Conservation (phyloP, 192 early-diverging fungal genomes). For the Coemansia sp. region DNA sequence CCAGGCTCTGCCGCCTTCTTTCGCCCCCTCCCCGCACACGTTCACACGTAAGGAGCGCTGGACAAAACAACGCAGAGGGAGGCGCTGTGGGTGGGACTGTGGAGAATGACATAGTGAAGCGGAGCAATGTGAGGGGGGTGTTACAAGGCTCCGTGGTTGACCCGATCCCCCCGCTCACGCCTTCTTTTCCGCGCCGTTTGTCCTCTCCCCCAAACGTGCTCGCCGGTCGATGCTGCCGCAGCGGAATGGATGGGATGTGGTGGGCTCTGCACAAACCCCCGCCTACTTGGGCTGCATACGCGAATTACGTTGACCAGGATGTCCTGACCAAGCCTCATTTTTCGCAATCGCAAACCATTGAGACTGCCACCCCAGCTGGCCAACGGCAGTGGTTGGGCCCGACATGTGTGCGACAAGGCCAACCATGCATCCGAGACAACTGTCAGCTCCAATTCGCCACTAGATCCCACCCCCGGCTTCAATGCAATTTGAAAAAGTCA, state of each 20-base stretch:
- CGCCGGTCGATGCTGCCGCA: constrained; percentile 10
- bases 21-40: not conserved
- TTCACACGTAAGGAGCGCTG: constrained; percentile 3
- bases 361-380: not conserved
- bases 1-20: not conserved
- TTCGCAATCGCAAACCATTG: constrained; percentile 5
- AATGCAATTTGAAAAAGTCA: constrained; percentile 1
- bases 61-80: not conserved
- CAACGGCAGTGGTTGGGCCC: not conserved
- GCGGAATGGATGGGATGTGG: not conserved
- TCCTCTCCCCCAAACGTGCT: constrained; percentile 8
- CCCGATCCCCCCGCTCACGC: constrained; percentile 9
- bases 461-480: not conserved
- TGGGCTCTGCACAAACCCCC: constrained; percentile 8
- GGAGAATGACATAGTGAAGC: constrained; percentile 9
- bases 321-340: constrained; percentile 4
- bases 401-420: not conserved
- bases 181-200: constrained; percentile 7
- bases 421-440: not conserved
- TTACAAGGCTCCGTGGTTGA: constrained; percentile 12
- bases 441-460: not conserved
- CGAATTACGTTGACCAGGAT: not conserved
- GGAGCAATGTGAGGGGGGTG: constrained; percentile 9
- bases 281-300: not conserved
- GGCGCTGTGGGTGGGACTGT: constrained; percentile 13